Evolutionary conservation across 331 rosid genomes (phyloP), one percentile per base, ranked within the genome.

Genomic region (Cydonia oblonga): DNA sequence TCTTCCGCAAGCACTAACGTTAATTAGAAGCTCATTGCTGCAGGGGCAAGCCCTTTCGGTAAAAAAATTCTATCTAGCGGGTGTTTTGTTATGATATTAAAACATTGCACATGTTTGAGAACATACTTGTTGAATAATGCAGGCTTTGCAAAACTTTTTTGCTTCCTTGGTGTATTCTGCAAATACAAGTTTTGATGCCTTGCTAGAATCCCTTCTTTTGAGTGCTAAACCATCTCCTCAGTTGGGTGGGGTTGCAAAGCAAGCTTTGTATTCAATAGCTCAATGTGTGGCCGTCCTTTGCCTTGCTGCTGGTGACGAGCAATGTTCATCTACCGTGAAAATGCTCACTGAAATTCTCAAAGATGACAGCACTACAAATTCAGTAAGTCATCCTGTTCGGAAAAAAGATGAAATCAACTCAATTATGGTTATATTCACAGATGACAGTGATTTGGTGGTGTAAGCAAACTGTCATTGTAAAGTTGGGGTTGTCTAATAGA

Each of bases 11-110:
- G 97, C 99, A 66, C 83, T 91, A 52, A 80, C 89, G 62, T 85
- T 96, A 77, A 88, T 96, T 68, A 96, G 89, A 86, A 91, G 97
- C 83, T 86, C 99, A 64, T 78, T 96, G 89, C 92, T 96, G 75
- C 99, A 92, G 82, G 99, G 99, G 68, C 97, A 92, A 75, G 97
- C 99, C 68, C 96, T 91, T 70, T 38, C 68, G 97, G 99, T 96
- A 92, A 49, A 49, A 49, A 16, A 29, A 32, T 78, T 70, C 76
- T 73, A 76, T 26, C 72, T 69, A 38, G 13, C 42, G 13, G 54
- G 74, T 26, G 70, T 2, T 38, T 38, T 38, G 42, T 76, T 72
- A 67, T 71, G 66, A 73, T 80, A 42, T 60, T 28, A 49, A 74
- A 64, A 65, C 29, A 44, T 44, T 79, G 42, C 74, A 44, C 60